These are phyloP conservation scores for Pedinophyceae sp. DNA, from an alignment of 139 green algal genomes.

Conservation along the genomic window DNA sequence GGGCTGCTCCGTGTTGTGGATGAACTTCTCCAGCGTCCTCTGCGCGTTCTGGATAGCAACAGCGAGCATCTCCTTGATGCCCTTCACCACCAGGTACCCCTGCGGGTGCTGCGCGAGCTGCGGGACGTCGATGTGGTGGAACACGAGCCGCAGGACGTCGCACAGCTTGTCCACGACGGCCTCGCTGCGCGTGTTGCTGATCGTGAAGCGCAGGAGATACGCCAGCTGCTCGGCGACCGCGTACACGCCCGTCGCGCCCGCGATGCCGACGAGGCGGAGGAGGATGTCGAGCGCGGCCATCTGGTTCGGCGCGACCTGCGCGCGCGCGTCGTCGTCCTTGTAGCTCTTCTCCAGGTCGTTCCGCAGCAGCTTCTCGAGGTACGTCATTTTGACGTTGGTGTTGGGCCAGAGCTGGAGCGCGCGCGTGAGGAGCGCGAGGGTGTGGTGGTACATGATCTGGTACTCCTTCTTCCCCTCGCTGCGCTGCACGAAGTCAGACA, in stretches of 20 bases:
- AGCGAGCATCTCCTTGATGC: too few species aligned
- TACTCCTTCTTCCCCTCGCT: neutral
- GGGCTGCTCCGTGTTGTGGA: too few species aligned
- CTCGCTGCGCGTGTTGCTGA: slow-evolving; percentile 16
- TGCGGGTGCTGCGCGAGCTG: too few species aligned
- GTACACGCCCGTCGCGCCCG: slow-evolving; percentile 10
- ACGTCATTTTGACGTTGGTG: slow-evolving; percentile 46
- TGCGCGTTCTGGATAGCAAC: too few species aligned
- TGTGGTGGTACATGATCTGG: slow-evolving; percentile 6
- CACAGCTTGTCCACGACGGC: slow-evolving; percentile 15
- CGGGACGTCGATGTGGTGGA: too few species aligned
- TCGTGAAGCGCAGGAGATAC: too few species aligned
- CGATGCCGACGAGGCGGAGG: too few species aligned
- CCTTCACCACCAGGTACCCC: too few species aligned
- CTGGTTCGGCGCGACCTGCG: slow-evolving; percentile 26
- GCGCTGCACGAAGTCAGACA: neutral
- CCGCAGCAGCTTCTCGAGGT: slow-evolving; percentile 52
- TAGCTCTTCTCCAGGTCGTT: neutral
- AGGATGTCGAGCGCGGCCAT: slow-evolving; percentile 10
- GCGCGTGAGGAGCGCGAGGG: slow-evolving; percentile 20
- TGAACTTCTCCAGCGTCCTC: too few species aligned
- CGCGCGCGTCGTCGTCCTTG: too few species aligned
- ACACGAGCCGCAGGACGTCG: too few species aligned
- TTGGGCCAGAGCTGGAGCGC: slow-evolving; percentile 32
- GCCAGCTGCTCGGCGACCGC: too few species aligned